Conservation (phyloP, 352 stramenopile genomes). For the Heterotrichella gracilis region DNA sequence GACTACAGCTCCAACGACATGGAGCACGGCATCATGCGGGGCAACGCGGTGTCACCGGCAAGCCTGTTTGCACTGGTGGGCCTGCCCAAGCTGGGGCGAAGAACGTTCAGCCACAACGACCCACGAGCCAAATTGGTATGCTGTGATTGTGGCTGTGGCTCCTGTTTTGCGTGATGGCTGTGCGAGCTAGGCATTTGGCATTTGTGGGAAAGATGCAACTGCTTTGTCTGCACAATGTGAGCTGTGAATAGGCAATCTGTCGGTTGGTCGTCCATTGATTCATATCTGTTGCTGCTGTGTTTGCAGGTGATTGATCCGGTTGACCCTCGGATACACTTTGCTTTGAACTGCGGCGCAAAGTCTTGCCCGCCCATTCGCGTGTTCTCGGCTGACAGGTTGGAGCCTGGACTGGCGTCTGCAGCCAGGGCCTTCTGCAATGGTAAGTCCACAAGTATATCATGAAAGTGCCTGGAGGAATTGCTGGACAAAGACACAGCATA, state of each 20-base stretch:
- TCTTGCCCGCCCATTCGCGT: slow-evolving; percentile 28
- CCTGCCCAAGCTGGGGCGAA: slow-evolving; percentile 12
- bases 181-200: too few relatives aligned
- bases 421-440: slow-evolving; percentile 27
- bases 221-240: too few relatives aligned
- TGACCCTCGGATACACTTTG: slow-evolving; percentile 32
- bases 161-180: too few relatives aligned
- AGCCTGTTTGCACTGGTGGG: too few relatives aligned
- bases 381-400: slow-evolving; percentile 24
- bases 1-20: slow-evolving; percentile 27
- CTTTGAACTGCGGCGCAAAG: slow-evolving; percentile 31
- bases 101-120: slow-evolving; percentile 17
- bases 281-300: too few relatives aligned
- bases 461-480: too few relatives aligned
- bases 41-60: slow-evolving; percentile 21
- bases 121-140: neutral
- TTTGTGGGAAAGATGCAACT: too few relatives aligned
- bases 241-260: too few relatives aligned
- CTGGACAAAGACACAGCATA: too few relatives aligned
- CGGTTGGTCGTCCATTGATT: too few relatives aligned
- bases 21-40: slow-evolving; percentile 30
- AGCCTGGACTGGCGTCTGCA: slow-evolving; percentile 26
- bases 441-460: too few relatives aligned
- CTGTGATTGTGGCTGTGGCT: too few relatives aligned
- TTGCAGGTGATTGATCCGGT: slow-evolving; percentile 12